Conservation (phyloP, 305 asterid genomes). For the Rubia occidens region DNA sequence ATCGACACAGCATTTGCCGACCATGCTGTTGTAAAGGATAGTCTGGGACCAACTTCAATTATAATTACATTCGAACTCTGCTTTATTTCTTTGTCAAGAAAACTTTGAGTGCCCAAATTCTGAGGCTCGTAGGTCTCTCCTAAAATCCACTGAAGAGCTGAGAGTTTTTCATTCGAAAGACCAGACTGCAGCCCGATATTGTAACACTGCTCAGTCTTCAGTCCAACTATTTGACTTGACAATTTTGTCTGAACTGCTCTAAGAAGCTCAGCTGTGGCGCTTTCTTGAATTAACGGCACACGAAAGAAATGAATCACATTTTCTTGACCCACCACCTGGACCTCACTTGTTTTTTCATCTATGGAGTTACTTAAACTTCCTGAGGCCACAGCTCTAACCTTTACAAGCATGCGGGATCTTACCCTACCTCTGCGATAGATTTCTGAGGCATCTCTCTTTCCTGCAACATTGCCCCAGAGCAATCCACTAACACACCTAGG, state of each 20-base stretch:
- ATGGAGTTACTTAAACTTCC: conserved; percentile 34
- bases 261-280: conserved; percentile 62
- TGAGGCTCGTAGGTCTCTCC: conserved; percentile 86
- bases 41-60: conserved; percentile 87
- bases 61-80: conserved; percentile 25
- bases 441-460: conserved; percentile 21
- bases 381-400: conserved; percentile 44
- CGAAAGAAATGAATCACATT: conserved; percentile 67
- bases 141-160: conserved; percentile 71
- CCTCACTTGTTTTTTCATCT: conserved; percentile 18
- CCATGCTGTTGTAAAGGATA: conserved; percentile 95
- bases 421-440: conserved; percentile 27
- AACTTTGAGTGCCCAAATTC: conserved; percentile 55
- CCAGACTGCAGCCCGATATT: conserved; percentile 56
- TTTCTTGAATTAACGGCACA: conserved; percentile 47
- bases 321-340: conserved; percentile 22
- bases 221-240: conserved; percentile 47
- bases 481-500: conserved; percentile 38
- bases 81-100: conserved; percentile 33
- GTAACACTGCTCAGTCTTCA: conserved; percentile 80
- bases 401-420: conserved; percentile 21
- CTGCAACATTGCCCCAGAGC: conserved; percentile 50
- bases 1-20: conserved; percentile 90
- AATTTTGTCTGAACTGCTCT: conserved; percentile 48
- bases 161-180: conserved; percentile 46